Evolutionary conservation across 2,329 filamentous ascomycete species (phyloP).

Genomic region (Aspergillus sp.): DNA sequence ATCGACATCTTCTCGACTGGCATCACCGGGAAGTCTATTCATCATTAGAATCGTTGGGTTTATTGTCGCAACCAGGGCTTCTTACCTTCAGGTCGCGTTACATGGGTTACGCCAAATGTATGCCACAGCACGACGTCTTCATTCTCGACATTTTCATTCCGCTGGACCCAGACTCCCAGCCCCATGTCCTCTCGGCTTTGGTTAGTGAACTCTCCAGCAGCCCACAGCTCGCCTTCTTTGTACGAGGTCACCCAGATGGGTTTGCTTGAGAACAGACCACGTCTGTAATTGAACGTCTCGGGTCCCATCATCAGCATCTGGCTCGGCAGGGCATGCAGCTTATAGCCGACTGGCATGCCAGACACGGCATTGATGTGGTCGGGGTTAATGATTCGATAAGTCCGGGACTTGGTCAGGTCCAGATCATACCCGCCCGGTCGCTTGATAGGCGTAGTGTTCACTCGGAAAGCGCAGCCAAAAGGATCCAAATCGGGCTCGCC

Average conservation of each 20-base stretch:
- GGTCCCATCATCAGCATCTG: constrained; percentile 50
- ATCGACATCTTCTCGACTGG: background rate
- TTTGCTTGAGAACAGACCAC: background rate
- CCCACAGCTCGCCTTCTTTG: constrained; percentile 45
- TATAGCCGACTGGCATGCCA: constrained; percentile 50
- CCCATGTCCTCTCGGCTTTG: constrained; percentile 45
- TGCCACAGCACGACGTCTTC: constrained; percentile 14
- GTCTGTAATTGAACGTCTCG: constrained; percentile 36
- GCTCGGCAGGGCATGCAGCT: constrained; percentile 40
- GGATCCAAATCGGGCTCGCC: background rate
- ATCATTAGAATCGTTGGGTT: no score
- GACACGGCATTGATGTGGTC: constrained; percentile 27
- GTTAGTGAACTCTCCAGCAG: constrained; percentile 49
- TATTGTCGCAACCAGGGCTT: no score
- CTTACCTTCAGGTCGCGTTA: background rate
- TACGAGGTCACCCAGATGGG: background rate
- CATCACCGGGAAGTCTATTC: background rate
- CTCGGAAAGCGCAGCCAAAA: background rate
- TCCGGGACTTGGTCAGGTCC: background rate
- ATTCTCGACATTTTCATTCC: constrained; percentile 13
- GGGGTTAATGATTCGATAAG: background rate
- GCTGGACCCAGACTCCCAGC: background rate
- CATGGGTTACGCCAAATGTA: background rate
- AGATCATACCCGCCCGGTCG: background rate
- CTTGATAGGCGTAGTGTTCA: background rate